Conservation (phyloP, 139 green algal species). For the Zygnema cylindricum region DNA sequence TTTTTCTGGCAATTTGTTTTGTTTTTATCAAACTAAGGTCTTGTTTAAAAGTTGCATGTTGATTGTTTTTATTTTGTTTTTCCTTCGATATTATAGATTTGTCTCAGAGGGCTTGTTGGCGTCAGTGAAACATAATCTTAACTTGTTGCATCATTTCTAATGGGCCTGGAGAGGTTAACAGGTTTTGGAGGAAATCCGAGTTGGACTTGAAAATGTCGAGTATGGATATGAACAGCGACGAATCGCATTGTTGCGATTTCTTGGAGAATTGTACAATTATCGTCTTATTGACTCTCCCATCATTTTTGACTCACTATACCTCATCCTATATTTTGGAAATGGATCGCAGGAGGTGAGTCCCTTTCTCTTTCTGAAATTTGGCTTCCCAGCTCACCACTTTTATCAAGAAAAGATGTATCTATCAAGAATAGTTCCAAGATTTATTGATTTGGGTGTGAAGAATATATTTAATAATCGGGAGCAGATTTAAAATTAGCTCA, state of each 20-base stretch:
- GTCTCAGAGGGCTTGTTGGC: not conserved
- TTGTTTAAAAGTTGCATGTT: too few species aligned
- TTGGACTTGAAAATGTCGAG: constrained; percentile 72
- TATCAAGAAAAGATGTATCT: not conserved
- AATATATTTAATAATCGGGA: too few species aligned
- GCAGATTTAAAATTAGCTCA: too few species aligned
- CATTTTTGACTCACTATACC: constrained; percentile 88
- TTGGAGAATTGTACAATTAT: constrained; percentile 95
- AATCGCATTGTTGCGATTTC: constrained; percentile 79
- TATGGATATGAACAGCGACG: constrained; percentile 77
- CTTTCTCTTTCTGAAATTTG: too few species aligned
- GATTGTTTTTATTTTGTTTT: not conserved
- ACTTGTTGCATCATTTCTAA: not conserved
- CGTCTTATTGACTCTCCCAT: constrained; percentile 59
- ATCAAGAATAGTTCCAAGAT: not conserved
- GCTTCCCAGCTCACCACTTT: constrained; percentile 3
- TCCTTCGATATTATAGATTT: too few species aligned
- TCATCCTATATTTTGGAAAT: constrained; percentile 82
- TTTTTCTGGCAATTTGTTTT: not conserved
- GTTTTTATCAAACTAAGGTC: too few species aligned
- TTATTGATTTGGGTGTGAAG: too few species aligned
- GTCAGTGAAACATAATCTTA: constrained; percentile 1
- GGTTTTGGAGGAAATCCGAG: constrained; percentile 85
- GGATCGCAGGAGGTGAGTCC: constrained; percentile 49
- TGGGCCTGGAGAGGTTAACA: too few species aligned